Evolutionary conservation across 441 rosid genomes (phyloP).

Genomic region (Erysimum cheiri): DNA sequence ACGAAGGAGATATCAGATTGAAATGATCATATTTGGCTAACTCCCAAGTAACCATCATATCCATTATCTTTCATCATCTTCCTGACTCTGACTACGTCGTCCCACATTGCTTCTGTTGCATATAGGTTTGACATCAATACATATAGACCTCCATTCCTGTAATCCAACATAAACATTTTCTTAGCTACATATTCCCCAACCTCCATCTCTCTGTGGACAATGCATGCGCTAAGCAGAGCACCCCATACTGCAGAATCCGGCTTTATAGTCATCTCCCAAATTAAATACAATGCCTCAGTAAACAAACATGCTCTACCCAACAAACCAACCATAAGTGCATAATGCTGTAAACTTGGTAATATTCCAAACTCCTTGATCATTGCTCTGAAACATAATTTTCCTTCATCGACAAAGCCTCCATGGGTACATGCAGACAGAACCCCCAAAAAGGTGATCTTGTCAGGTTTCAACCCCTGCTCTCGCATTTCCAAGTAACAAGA

Average conservation of each 20-base stretch:
- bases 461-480: conserved; percentile 59
- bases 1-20: not conserved
- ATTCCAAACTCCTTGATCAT: conserved; percentile 65
- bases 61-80: conserved; percentile 72
- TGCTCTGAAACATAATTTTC: conserved; percentile 56
- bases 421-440: conserved; percentile 75
- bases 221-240: conserved; percentile 73
- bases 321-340: conserved; percentile 74
- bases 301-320: conserved; percentile 66
- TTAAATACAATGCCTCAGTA: conserved; percentile 62
- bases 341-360: conserved; percentile 71
- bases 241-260: conserved; percentile 90
- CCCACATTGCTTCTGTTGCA: conserved; percentile 76
- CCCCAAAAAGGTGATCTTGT: conserved; percentile 78
- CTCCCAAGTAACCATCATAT: conserved; percentile 77
- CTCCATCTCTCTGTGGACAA: conserved; percentile 64
- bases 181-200: conserved; percentile 82
- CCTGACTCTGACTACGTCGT: conserved; percentile 71
- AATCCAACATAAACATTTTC: conserved; percentile 68
- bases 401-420: conserved; percentile 71
- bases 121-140: conserved; percentile 91
- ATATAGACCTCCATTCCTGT: conserved; percentile 73
- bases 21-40: conserved; percentile 50
- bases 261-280: conserved; percentile 52
- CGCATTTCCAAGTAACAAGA: conserved; percentile 58